Base-by-base conservation (phyloP, 345 rosid genomes). In the Heritiera littoralis region DNA sequence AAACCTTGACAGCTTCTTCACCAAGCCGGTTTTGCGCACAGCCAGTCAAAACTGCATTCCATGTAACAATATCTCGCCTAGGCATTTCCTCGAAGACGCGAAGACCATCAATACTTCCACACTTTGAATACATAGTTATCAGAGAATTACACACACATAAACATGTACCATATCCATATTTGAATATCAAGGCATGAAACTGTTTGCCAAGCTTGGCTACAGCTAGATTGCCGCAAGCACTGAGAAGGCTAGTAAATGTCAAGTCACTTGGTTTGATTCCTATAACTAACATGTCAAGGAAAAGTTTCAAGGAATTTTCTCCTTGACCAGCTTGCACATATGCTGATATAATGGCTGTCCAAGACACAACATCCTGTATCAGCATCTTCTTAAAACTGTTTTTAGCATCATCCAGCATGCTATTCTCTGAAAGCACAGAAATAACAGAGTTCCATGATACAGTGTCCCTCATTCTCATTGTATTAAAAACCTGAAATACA, bases 401-500 rank as follows among this genome's bases (percentile, higher is more conserved):
- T 23, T 3, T 49, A 14, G 86, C 86, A 75, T 35, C 38, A 35
- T 35, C 38, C 38, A 35, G 38, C 38, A 35, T 35, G 38, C 38
- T 1, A 35, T 35, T 35, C 2, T 35, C 38, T 3, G 38, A 35
- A 35, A 35, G 38, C 38, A 35, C 38, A 35, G 38, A 35, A 35
- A 35, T 35, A 35, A 35, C 38, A 35, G 38, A 35, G 38, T 35
- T 35, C 38, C 46, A 43, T 5, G 46, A 5, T 43, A 35, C 46
- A 5, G 79, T 52, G 85, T 88, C 93, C 76, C 83, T 84, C 17
- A 70, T 52, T 68, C 74, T 81, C 89, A 89, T 87, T 68, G 66
- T 64, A 11, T 80, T 65, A 79, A 92, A 89, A 58, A 88, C 85
- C 77, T 87, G 38, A 35, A 35, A 35, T 35, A 35, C 38, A 35